Percentiles rank a stretch among this genome's conserved stretches.
phyloP scores from a whole-genome alignment of 192 early-diverging fungal species.

The Rhizoclosmatium sp. region DNA sequence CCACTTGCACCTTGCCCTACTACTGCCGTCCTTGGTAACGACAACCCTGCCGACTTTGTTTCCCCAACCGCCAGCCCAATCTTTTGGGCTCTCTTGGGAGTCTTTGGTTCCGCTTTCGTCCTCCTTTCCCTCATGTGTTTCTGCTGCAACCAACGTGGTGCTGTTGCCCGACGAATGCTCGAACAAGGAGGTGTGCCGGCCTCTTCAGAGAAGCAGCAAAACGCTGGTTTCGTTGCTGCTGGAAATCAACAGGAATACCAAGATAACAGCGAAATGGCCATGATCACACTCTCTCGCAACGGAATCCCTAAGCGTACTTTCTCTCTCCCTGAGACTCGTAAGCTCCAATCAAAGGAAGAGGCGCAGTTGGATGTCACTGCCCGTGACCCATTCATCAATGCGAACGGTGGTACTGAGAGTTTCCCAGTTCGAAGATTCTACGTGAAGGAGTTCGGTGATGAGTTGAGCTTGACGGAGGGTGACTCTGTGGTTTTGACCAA shows the following conservation, averaged over 20 bases:
- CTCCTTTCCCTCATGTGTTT: conserved; percentile 21
- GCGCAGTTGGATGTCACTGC: conserved; percentile 24
- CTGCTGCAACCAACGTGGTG: conserved; percentile 31
- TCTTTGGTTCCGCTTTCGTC: conserved; percentile 19
- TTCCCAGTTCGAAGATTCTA: conserved; percentile 47
- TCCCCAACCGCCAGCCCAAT: conserved; percentile 9
- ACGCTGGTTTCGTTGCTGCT: not conserved
- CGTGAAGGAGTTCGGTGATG: conserved; percentile 41
- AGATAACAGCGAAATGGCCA: conserved; percentile 18
- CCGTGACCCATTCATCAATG: conserved; percentile 36
- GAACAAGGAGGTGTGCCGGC: not conserved
- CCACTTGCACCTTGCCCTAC: not conserved
- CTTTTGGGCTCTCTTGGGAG: conserved; percentile 31
- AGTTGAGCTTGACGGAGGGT: conserved; percentile 45
- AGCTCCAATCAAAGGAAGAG: conserved; percentile 23
- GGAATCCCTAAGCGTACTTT: conserved; percentile 37
- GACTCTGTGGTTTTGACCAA: conserved; percentile 44
- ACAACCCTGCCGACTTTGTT: conserved; percentile 34
- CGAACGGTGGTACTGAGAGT: conserved; percentile 42
- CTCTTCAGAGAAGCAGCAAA: not conserved
- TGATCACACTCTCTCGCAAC: conserved; percentile 32
- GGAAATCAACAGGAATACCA: not conserved
- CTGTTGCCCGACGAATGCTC: conserved; percentile 19
- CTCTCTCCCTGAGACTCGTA: conserved; percentile 30
- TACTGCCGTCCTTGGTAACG: conserved; percentile 7